These are phyloP conservation scores for Pterulicium gracile DNA, from an alignment of 1,284 basidiomycete species.

Conservation along the genomic window DNA sequence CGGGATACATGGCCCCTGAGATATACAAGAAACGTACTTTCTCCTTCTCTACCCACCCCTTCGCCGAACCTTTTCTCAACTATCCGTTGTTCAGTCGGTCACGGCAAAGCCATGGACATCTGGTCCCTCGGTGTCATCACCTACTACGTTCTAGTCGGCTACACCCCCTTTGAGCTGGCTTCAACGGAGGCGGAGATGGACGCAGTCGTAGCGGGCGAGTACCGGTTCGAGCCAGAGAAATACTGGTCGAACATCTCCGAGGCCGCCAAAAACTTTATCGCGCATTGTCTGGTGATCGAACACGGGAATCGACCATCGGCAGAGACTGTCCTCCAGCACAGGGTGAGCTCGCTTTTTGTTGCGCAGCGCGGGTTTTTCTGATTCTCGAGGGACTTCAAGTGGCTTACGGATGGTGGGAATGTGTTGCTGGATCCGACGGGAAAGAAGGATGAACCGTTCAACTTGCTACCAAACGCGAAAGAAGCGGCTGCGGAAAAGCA, in stretches of 20 bases:
- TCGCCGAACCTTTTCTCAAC: conserved; percentile 7
- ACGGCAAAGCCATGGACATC: conserved; percentile 92
- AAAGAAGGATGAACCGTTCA: too few species aligned
- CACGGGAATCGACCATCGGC: conserved; percentile 71
- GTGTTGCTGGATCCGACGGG: too few species aligned
- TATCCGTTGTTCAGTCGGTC: conserved; percentile 50
- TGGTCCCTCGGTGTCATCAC: conserved; percentile 98
- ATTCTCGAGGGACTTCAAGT: too few species aligned
- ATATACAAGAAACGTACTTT: conserved; percentile 87
- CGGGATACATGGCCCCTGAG: conserved; percentile 97
- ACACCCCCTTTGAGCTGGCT: conserved; percentile 91
- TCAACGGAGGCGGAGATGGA: conserved; percentile 84
- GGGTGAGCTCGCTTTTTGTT: too few species aligned
- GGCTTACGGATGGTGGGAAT: too few species aligned
- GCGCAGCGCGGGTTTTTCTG: too few species aligned
- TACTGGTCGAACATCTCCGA: conserved; percentile 83
- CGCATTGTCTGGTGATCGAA: conserved; percentile 75
- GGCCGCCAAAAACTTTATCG: conserved; percentile 76
- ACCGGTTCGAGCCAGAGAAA: conserved; percentile 82
- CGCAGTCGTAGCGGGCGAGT: conserved; percentile 87
- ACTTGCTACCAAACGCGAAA: too few species aligned
- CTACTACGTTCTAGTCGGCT: conserved; percentile 90
- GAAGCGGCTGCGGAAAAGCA: too few species aligned
- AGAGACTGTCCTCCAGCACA: conserved; percentile 57
- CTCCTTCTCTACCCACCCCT: not conserved